Evolutionary conservation across 2,329 filamentous ascomycete species (phyloP).

Genomic region (Remersonia thermophila): DNA sequence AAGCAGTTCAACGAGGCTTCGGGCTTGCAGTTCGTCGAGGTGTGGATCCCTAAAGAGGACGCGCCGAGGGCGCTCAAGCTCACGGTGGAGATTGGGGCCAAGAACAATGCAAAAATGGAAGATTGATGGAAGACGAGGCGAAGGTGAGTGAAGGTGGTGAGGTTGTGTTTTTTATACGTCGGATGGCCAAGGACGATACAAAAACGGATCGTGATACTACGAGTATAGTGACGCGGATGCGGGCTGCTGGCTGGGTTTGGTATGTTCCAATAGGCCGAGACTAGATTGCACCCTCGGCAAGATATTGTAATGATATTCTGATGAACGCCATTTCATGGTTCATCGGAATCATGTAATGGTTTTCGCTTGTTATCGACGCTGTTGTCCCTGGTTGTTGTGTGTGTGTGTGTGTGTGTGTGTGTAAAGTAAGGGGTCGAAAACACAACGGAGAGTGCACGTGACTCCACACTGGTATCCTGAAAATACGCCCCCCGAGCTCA

Average conservation of each 20-base stretch:
- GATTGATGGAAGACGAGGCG: slow-evolving; percentile 8
- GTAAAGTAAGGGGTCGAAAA: not conserved
- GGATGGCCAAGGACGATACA: too few species aligned
- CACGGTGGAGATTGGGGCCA: slow-evolving; percentile 59
- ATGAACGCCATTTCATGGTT: too few species aligned
- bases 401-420: not conserved
- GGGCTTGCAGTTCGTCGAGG: slow-evolving; percentile 59
- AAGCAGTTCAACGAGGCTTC: slow-evolving; percentile 47
- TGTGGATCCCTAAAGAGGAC: slow-evolving; percentile 70
- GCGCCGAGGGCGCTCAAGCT: slow-evolving; percentile 57
- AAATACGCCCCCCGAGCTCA: not conserved
- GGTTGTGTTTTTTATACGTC: too few species aligned
- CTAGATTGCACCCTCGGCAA: too few species aligned
- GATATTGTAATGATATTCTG: too few species aligned
- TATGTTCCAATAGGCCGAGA: too few species aligned
- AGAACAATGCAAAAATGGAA: slow-evolving; percentile 43
- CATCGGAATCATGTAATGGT: too few species aligned
- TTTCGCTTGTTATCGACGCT: too few species aligned
- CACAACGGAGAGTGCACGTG: slow-evolving; percentile 2
- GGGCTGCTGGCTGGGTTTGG: too few species aligned
- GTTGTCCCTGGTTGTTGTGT: too few species aligned
- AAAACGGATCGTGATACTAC: too few species aligned
- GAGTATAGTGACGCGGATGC: too few species aligned
- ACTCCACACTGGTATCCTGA: not conserved
- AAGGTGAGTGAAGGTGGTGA: not conserved